Conservation (phyloP, 176 grass and related monocot genomes). For the Avena eriantha region DNA sequence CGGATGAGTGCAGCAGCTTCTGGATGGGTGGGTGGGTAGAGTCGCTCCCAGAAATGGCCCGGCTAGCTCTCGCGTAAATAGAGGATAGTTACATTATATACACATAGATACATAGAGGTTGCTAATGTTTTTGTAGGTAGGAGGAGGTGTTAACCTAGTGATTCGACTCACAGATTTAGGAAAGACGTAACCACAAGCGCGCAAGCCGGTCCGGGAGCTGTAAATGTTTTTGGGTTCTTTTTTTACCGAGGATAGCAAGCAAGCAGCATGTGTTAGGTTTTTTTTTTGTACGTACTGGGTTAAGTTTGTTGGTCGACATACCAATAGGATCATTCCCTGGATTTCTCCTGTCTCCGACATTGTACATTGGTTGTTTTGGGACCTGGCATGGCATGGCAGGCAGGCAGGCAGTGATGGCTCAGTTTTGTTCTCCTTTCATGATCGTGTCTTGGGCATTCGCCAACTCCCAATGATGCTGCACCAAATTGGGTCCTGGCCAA, state of each 20-base stretch:
- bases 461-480: slow-evolving; percentile 50
- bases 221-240: slow-evolving; percentile 39
- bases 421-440: slow-evolving; percentile 54
- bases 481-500: slow-evolving; percentile 45
- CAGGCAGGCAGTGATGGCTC: slow-evolving; percentile 16
- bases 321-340: slow-evolving; percentile 41
- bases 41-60: slow-evolving; percentile 25
- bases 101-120: slow-evolving; percentile 53
- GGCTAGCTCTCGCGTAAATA: slow-evolving; percentile 60
- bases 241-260: slow-evolving; percentile 44
- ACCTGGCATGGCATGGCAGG: not conserved
- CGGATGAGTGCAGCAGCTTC: not conserved
- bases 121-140: slow-evolving; percentile 77
- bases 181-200: slow-evolving; percentile 53
- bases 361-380: slow-evolving; percentile 40
- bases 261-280: slow-evolving; percentile 50
- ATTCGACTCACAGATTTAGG: slow-evolving; percentile 57
- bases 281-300: slow-evolving; percentile 35
- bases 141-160: slow-evolving; percentile 50
- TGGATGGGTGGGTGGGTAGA: not conserved
- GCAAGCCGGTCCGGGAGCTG: slow-evolving; percentile 56
- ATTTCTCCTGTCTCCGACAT: slow-evolving; percentile 5
- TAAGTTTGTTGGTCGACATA: slow-evolving; percentile 38
- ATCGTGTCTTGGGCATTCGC: slow-evolving; percentile 46
- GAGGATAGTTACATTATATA: slow-evolving; percentile 51